phyloP scores from a whole-genome alignment of 2,329 filamentous ascomycete species.

The Fusarium praegraminearum region DNA sequence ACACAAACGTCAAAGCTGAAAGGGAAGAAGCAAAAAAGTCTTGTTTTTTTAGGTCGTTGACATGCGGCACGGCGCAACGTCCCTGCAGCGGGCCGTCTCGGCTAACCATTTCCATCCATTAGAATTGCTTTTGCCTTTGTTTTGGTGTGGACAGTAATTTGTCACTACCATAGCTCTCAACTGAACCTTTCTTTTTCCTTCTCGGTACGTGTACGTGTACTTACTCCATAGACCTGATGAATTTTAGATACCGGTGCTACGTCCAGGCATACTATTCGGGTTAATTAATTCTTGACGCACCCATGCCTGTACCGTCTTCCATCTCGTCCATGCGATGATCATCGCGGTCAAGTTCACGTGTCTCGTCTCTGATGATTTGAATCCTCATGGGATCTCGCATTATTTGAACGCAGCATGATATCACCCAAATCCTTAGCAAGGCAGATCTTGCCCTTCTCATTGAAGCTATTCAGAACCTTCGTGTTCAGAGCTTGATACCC shows the following conservation, averaged over 20 bases:
- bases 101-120: constrained; percentile 33
- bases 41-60: background rate
- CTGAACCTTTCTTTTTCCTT: background rate
- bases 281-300: background rate
- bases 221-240: background rate
- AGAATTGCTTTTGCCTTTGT: background rate
- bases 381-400: constrained; percentile 31
- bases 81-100: constrained; percentile 44
- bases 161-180: background rate
- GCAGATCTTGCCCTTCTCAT: constrained; percentile 4
- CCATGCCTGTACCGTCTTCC: background rate
- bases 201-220: background rate
- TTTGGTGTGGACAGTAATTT: background rate
- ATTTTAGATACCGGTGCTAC: background rate
- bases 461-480: constrained; percentile 27
- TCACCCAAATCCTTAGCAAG: constrained; percentile 27
- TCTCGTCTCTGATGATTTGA: background rate
- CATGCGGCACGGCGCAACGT: constrained; percentile 32
- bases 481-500: background rate
- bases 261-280: background rate
- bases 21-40: constrained; percentile 6
- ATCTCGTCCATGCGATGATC: background rate
- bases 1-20: background rate
- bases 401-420: constrained; percentile 33
- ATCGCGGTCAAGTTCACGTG: constrained; percentile 20